Evolutionary conservation across 2,329 filamentous ascomycete species (phyloP).

Genomic region (Nemania sp.): DNA sequence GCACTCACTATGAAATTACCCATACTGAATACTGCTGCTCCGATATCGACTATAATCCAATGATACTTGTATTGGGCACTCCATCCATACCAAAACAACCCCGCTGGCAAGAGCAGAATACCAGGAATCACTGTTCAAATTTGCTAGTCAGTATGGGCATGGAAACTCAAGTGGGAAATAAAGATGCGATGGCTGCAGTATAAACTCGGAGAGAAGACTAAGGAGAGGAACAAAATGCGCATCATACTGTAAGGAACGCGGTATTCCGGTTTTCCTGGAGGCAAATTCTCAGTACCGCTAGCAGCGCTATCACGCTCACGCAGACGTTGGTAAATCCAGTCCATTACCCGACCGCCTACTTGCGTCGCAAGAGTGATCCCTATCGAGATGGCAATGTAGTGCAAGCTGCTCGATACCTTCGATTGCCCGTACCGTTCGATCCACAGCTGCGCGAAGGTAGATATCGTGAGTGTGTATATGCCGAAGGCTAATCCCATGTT

Average conservation of each 20-base stretch:
- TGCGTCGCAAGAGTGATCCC: conserved; percentile 46
- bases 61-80: conserved; percentile 53
- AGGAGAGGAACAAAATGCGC: not conserved
- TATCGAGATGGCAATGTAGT: conserved; percentile 54
- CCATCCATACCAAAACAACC: conserved; percentile 62
- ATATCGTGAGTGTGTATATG: conserved; percentile 55
- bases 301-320: conserved; percentile 11
- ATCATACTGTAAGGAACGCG: conserved; percentile 44
- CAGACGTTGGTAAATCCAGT: conserved; percentile 42
- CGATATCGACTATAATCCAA: conserved; percentile 63
- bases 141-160: not conserved
- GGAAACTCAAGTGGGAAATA: too few species aligned
- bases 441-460: conserved; percentile 53
- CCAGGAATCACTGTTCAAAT: conserved; percentile 35
- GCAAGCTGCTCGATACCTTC: conserved; percentile 48
- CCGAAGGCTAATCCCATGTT: conserved; percentile 53
- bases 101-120: conserved; percentile 52
- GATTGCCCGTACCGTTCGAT: conserved; percentile 50
- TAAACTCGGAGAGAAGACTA: not conserved
- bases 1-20: conserved; percentile 50
- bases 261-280: conserved; percentile 47
- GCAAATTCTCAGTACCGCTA: conserved; percentile 1
- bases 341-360: conserved; percentile 42
- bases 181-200: not conserved
- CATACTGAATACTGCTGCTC: conserved; percentile 55